phyloP scores from a whole-genome alignment of 495 filamentous ascomycete genomes.

The Monascus purpureus region DNA sequence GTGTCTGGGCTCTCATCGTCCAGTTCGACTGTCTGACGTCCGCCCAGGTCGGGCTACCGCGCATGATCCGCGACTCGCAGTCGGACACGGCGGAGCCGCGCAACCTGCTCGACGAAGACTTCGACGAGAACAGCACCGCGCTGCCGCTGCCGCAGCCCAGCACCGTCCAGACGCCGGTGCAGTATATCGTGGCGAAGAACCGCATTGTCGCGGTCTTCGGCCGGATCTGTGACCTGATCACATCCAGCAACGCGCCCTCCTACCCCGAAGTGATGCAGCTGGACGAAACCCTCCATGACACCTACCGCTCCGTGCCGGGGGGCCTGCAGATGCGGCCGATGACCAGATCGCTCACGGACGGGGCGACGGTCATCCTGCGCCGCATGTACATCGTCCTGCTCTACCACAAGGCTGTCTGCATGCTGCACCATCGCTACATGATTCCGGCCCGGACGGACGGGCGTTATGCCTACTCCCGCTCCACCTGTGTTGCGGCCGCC shows the following conservation, averaged over 20 bases:
- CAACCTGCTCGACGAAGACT: constrained; percentile 17
- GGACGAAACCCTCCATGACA: constrained; percentile 19
- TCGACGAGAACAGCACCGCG: constrained; percentile 10
- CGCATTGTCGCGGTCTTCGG: constrained; percentile 25
- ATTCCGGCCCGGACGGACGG: constrained; percentile 13
- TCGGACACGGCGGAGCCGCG: constrained; percentile 23
- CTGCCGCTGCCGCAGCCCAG: constrained; percentile 13
- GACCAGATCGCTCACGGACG: constrained; percentile 23
- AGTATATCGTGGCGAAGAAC: constrained; percentile 27
- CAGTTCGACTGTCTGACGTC: constrained; percentile 34
- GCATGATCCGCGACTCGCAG: constrained; percentile 13
- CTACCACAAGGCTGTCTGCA: constrained; percentile 25
- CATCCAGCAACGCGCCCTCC: constrained; percentile 15
- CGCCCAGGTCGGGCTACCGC: constrained; percentile 24
- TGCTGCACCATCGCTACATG: constrained; percentile 30
- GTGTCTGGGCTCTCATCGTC: constrained; percentile 34
- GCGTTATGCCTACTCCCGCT: constrained; percentile 18
- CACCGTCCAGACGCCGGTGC: constrained; percentile 16
- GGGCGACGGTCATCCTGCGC: constrained; percentile 20
- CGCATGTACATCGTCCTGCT: constrained; percentile 27
- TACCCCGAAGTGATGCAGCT: constrained; percentile 24
- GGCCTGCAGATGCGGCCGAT: constrained; percentile 19
- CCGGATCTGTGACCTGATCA: constrained; percentile 27
- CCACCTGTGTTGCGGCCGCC: constrained; percentile 25
- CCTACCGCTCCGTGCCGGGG: constrained; percentile 18